Evolutionary conservation across 2,329 filamentous ascomycete genomes (phyloP).

Genomic region (Whalleya microplaca): DNA sequence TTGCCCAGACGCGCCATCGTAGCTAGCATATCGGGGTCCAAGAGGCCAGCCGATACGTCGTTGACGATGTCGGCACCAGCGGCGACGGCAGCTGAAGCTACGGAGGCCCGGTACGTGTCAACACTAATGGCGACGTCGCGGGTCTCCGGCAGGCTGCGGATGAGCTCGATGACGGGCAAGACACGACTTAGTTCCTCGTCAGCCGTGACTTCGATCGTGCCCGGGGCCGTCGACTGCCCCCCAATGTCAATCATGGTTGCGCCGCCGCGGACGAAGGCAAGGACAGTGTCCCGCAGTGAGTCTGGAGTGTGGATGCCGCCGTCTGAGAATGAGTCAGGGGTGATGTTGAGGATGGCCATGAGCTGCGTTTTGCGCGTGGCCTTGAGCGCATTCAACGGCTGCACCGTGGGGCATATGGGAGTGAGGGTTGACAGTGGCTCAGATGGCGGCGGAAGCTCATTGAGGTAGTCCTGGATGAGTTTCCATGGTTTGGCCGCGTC

Average conservation of each 20-base stretch:
- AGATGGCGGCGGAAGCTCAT: constrained; percentile 55
- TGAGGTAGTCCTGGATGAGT: constrained; percentile 62
- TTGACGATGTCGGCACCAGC: constrained; percentile 93
- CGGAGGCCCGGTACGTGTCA: constrained; percentile 87
- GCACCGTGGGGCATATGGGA: constrained; percentile 52
- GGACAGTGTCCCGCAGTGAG: constrained; percentile 62
- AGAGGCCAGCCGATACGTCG: constrained; percentile 81
- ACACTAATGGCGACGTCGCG: constrained; percentile 75
- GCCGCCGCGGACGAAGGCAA: constrained; percentile 66
- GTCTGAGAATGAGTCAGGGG: constrained; percentile 96
- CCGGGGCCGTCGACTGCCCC: constrained; percentile 88
- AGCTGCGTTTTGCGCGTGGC: constrained; percentile 69
- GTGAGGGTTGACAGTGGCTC: constrained; percentile 62
- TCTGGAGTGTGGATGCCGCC: constrained; percentile 67
- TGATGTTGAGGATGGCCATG: constrained; percentile 95
- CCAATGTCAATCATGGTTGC: constrained; percentile 90
- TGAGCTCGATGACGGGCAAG: constrained; percentile 74
- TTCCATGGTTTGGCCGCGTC: constrained; percentile 61
- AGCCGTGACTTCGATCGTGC: constrained; percentile 67
- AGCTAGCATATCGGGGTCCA: constrained; percentile 81
- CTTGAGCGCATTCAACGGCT: constrained; percentile 62
- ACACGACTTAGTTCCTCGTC: constrained; percentile 79
- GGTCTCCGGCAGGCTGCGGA: constrained; percentile 69
- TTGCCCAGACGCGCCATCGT: constrained; percentile 78
- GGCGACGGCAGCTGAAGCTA: constrained; percentile 75